phyloP scores from a whole-genome alignment of 108 stramenopile species.

The Poteriospumella lacustris region DNA sequence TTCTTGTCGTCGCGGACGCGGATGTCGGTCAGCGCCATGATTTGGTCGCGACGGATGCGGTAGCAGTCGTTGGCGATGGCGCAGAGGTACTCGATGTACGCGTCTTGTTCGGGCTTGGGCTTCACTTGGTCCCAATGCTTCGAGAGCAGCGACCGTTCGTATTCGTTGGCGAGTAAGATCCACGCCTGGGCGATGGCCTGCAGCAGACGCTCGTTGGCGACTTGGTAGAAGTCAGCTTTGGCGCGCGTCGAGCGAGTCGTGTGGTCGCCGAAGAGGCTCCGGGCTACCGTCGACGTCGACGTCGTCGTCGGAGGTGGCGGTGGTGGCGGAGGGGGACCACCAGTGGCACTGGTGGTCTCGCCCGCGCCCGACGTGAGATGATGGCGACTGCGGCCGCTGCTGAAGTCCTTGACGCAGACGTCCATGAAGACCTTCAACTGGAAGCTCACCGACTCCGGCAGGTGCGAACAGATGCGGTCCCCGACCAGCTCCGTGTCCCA shows the following conservation, averaged over 20 bases:
- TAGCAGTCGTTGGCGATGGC: constrained; percentile 1
- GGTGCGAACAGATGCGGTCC: neutral
- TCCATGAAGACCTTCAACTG: neutral
- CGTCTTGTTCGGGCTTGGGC: neutral
- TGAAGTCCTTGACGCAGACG: too few relatives aligned
- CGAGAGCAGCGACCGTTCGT: neutral
- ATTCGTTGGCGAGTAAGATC: neutral
- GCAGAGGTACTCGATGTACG: neutral
- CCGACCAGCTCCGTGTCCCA: constrained; percentile 1
- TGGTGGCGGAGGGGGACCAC: too few relatives aligned
- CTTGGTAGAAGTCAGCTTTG: too few relatives aligned
- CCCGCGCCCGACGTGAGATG: too few relatives aligned
- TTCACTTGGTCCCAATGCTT: neutral
- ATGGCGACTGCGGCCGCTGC: too few relatives aligned
- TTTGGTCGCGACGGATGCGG: neutral
- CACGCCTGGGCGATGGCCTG: neutral
- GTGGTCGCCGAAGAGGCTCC: too few relatives aligned
- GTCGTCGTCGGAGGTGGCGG: too few relatives aligned
- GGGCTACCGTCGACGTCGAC: too few relatives aligned
- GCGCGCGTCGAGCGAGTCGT: too few relatives aligned
- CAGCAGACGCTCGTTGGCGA: neutral
- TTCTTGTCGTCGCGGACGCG: neutral
- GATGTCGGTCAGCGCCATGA: neutral
- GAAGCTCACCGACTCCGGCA: neutral
- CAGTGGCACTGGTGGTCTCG: too few relatives aligned